A percentile compares a stretch with the other conserved stretches of the same genome.
phyloP scores from a whole-genome alignment of 495 filamentous ascomycete genomes.

The Penicillium herquei region DNA sequence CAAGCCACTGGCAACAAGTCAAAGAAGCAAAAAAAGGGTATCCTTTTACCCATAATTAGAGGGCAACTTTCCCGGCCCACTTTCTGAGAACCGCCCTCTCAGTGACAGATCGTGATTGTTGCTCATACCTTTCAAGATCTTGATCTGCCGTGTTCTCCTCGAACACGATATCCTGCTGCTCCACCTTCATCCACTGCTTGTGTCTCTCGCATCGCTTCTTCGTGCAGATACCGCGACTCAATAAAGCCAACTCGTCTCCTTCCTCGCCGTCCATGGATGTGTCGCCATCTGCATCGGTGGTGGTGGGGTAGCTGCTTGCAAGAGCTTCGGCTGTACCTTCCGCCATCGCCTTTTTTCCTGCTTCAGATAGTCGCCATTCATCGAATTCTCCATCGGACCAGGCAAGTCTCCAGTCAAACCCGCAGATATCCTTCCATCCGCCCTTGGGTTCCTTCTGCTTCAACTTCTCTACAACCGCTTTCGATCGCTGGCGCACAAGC shows the following conservation, averaged over 20 bases:
- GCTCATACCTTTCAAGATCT: slow-evolving; percentile 42
- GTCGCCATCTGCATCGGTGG: slow-evolving; percentile 38
- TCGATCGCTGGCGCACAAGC: slow-evolving; percentile 44
- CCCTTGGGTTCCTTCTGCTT: slow-evolving; percentile 50
- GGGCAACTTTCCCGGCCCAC: slow-evolving; percentile 38
- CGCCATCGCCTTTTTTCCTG: slow-evolving; percentile 40
- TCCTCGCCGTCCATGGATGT: slow-evolving; percentile 32
- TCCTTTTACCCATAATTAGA: slow-evolving; percentile 11
- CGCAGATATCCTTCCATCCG: slow-evolving; percentile 65
- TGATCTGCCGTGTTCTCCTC: slow-evolving; percentile 41
- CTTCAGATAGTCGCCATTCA: slow-evolving; percentile 46
- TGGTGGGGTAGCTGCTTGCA: slow-evolving; percentile 29
- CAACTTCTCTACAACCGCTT: slow-evolving; percentile 42
- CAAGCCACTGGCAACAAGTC: neutral
- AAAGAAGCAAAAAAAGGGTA: slow-evolving; percentile 1
- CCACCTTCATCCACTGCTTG: slow-evolving; percentile 51
- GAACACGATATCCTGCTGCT: slow-evolving; percentile 50
- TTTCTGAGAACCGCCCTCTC: slow-evolving; percentile 47
- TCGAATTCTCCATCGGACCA: slow-evolving; percentile 64
- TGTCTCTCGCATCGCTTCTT: slow-evolving; percentile 55
- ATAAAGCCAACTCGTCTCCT: slow-evolving; percentile 27
- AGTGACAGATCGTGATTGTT: slow-evolving; percentile 45
- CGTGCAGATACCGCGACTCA: slow-evolving; percentile 48
- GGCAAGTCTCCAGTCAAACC: slow-evolving; percentile 59
- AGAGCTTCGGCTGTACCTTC: slow-evolving; percentile 41